These are phyloP conservation scores for Ceratobasidium sp. DNA, from an alignment of 1,284 basidiomycete genomes.

Conservation along the genomic window DNA sequence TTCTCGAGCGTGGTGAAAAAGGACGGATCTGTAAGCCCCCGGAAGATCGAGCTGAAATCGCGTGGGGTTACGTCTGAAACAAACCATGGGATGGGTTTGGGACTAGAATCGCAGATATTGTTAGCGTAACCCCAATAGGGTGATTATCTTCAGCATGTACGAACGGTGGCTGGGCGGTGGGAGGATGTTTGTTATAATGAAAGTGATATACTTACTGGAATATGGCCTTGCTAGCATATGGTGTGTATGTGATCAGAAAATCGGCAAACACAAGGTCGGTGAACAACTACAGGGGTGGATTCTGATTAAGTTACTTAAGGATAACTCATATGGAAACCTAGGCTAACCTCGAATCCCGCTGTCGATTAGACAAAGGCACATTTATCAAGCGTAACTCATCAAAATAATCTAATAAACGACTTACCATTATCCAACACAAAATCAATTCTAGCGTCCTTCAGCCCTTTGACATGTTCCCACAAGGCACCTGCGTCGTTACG, in stretches of 20 bases:
- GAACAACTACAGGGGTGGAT: constrained; percentile 69
- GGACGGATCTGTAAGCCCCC: constrained; percentile 54
- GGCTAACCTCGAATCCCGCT: constrained; percentile 88
- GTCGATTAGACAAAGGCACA: constrained; percentile 22
- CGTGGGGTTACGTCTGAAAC: constrained; percentile 88
- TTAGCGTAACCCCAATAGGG: background rate
- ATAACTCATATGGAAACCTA: background rate
- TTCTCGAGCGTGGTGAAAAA: constrained; percentile 49
- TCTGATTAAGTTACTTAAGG: background rate
- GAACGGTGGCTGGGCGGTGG: background rate
- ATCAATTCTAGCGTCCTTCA: constrained; percentile 74
- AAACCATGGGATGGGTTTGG: constrained; percentile 93
- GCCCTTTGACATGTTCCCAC: constrained; percentile 76
- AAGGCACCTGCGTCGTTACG: constrained; percentile 82
- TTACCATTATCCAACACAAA: constrained; percentile 92
- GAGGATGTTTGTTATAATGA: background rate
- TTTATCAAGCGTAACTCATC: background rate
- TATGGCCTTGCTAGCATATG: constrained; percentile 80
- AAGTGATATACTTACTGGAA: constrained; percentile 76
- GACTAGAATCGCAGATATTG: constrained; percentile 59
- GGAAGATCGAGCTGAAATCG: constrained; percentile 72
- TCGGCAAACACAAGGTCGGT: constrained; percentile 96
- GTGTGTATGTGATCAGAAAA: constrained; percentile 88
- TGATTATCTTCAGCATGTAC: background rate
- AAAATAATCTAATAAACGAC: constrained; percentile 45